A percentile compares a stretch with the other conserved stretches of the same genome.
Conservation (phyloP, 805 yeast species). For the Kuraishia molischiana region DNA sequence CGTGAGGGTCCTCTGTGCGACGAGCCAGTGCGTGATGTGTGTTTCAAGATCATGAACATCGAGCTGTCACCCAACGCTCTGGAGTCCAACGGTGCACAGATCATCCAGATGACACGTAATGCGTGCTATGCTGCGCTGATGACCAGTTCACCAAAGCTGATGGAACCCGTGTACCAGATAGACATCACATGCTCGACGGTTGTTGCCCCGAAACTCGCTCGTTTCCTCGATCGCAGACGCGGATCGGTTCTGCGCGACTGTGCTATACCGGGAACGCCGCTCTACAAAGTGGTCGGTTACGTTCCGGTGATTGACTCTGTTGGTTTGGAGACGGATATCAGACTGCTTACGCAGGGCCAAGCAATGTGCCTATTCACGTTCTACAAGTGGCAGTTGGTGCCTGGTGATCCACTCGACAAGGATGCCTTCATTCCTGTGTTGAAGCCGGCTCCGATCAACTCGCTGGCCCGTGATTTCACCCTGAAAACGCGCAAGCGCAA, state of each 20-base stretch:
- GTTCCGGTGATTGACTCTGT: constrained; percentile 87
- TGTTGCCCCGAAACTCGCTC: constrained; percentile 13
- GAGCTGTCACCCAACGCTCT: constrained; percentile 35
- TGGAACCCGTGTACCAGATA: constrained; percentile 74
- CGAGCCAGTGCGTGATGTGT: constrained; percentile 63
- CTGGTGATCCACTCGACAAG: constrained; percentile 85
- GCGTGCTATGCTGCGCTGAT: constrained; percentile 79
- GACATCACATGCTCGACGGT: constrained; percentile 44
- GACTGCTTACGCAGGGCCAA: constrained; percentile 70
- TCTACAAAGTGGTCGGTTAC: constrained; percentile 49
- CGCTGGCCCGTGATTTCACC: constrained; percentile 81
- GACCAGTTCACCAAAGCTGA: constrained; percentile 64
- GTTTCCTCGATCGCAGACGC: constrained; percentile 51
- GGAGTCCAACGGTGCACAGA: constrained; percentile 52
- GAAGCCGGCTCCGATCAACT: constrained; percentile 60
- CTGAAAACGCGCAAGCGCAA: constrained; percentile 84
- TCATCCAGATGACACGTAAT: constrained; percentile 72
- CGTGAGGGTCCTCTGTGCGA: constrained; percentile 91
- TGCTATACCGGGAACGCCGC: constrained; percentile 66
- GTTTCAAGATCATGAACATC: constrained; percentile 61
- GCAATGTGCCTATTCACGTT: constrained; percentile 62
- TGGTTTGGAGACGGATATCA: constrained; percentile 81
- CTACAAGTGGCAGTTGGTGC: constrained; percentile 66
- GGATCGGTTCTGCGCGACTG: constrained; percentile 41
- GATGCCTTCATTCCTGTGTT: constrained; percentile 55